A percentile compares a stretch with the other conserved stretches of the same genome.
phyloP scores from a whole-genome alignment of 148 eudicot species.

The Persicaria maculosa region DNA sequence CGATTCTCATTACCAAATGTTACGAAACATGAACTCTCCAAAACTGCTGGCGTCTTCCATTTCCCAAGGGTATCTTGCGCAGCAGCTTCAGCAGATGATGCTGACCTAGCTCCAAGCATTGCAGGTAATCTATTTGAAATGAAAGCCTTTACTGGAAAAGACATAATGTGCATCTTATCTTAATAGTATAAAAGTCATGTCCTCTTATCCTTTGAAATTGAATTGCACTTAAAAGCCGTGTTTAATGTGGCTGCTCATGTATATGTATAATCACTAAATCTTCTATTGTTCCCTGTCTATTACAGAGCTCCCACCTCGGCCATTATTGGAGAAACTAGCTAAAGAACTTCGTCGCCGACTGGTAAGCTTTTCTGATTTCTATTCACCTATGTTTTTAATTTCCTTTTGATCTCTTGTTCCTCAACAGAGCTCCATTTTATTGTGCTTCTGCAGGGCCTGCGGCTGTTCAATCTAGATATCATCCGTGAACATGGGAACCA shows the following conservation, averaged over 20 bases:
- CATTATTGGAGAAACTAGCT: slow-evolving; percentile 16
- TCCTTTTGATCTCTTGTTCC: neutral
- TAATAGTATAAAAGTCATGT: no score
- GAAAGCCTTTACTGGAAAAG: neutral
- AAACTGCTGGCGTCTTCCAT: slow-evolving; percentile 45
- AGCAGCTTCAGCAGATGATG: slow-evolving; percentile 64
- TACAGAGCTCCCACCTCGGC: slow-evolving; percentile 18
- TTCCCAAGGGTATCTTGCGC: slow-evolving; percentile 76
- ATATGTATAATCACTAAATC: neutral
- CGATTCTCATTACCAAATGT: slow-evolving; percentile 68
- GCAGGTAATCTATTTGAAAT: slow-evolving; percentile 30
- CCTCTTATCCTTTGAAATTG: neutral
- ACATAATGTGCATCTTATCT: neutral
- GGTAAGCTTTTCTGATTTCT: slow-evolving; percentile 3
- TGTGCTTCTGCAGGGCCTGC: slow-evolving; percentile 59
- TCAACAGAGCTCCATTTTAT: neutral
- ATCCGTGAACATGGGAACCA: slow-evolving; percentile 78
- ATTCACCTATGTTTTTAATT: neutral
- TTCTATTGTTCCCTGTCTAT: neutral
- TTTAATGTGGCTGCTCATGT: no score
- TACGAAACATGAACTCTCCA: slow-evolving; percentile 41
- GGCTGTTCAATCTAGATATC: slow-evolving; percentile 82
- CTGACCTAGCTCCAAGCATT: slow-evolving; percentile 53
- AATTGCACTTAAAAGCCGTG: no score
- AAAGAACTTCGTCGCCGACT: slow-evolving; percentile 17